phyloP scores from a whole-genome alignment of 2,329 filamentous ascomycete genomes.

The Cytospora leucostoma region DNA sequence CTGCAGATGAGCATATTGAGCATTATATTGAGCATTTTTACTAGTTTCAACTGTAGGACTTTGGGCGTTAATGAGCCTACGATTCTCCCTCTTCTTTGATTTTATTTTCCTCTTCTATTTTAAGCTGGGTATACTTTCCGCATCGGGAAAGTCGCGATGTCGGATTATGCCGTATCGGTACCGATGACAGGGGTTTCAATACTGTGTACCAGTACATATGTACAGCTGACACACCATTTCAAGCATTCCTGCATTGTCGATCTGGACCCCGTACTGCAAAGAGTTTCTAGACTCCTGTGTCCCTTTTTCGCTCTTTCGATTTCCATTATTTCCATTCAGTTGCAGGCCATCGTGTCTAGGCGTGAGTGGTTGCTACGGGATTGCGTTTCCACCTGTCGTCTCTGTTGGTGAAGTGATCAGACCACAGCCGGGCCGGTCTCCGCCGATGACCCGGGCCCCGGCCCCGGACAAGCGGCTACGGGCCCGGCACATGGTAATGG shows the following conservation, averaged over 20 bases:
- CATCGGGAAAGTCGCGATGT: not conserved
- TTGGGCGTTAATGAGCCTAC: no score
- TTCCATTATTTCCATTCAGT: not conserved
- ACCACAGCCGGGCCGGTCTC: not conserved
- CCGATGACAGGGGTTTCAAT: not conserved
- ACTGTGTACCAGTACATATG: not conserved
- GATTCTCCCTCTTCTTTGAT: no score
- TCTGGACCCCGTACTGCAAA: not conserved
- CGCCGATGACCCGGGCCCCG: not conserved
- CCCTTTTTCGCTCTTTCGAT: not conserved
- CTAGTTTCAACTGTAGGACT: no score
- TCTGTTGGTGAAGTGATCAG: not conserved
- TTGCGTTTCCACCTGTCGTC: not conserved
- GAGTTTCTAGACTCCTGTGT: not conserved
- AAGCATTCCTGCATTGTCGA: not conserved
- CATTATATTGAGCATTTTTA: no score
- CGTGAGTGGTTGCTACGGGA: not conserved
- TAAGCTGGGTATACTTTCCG: not conserved
- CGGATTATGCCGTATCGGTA: not conserved
- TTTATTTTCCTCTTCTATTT: no score
- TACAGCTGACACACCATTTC: not conserved
- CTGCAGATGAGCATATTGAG: no score
- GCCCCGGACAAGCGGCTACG: not conserved
- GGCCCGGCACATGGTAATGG: not conserved
- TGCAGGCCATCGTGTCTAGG: not conserved